Base-by-base conservation (phyloP, 2,329 filamentous ascomycete genomes). In the Arthrobotrys musiformis region DNA sequence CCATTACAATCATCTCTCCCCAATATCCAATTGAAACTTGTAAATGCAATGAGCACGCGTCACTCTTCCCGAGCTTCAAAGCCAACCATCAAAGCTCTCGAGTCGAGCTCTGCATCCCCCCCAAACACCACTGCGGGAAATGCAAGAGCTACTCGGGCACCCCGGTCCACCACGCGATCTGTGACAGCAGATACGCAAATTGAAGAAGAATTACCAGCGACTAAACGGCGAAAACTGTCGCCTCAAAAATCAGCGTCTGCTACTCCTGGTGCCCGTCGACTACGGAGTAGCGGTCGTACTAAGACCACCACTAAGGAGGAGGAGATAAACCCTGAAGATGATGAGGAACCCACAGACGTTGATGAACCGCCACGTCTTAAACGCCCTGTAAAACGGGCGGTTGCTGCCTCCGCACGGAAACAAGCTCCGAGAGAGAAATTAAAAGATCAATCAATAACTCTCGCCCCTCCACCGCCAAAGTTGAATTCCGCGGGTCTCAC, bases 11-110 rank as follows among this genome's bases (percentile, higher is more conserved):
- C 19, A 58, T 40, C 33, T 40, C 13, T n/a, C 19, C 46, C 17
- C 33, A 33, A 58, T 40, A 37, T 40, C 30, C 33, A 58, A 40
- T 58, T 58, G 54, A 40, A 19, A n/a, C n/a, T 17, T 33, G 54
- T 58, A 40, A 40, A 58, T 26, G 33, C 54, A 75, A 76, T 76
- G 72, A 76, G 56, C 48, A 76, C 72, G 72, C 72, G 72, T 64
- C 72, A 76, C 50, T 76, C 72, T 28, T 46, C 56, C 17, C 64
- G 72, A 26, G 22, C 56, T 15, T n/a, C 72, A n/a, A 62, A 35
- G 24, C 56, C 70, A 0, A 48, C 56, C 19, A 37, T 44, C 60
- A 76, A 70, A 63, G 64, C 64, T 42, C 44, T 70, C 48, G 64
- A 76, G 40, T 76, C 72, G 19, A 69, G 63, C 30, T 70, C 64